Evolutionary conservation across 23 red algal genomes (phyloP).

Genomic region (Chondrus crispus): DNA sequence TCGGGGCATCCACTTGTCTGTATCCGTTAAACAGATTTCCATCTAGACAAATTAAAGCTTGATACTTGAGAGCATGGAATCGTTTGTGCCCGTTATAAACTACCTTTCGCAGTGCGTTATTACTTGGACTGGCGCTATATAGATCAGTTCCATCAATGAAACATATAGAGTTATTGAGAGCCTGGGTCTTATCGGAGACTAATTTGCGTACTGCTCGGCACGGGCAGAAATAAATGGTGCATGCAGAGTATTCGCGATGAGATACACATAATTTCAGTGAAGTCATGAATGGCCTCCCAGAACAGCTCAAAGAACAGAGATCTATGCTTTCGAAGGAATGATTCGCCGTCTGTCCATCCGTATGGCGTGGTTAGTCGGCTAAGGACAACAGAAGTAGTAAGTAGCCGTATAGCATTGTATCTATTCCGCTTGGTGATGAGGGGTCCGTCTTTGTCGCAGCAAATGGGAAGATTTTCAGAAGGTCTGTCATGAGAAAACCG

Average conservation of each 20-base stretch:
- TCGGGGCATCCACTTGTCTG: background rate
- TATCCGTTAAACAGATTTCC: background rate
- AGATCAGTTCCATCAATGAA: background rate
- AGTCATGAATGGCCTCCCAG: background rate
- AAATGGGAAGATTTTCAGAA: background rate
- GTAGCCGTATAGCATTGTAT: background rate
- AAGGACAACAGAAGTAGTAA: background rate
- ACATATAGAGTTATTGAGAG: background rate
- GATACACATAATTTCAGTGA: background rate
- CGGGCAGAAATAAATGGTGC: background rate
- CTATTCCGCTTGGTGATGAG: background rate
- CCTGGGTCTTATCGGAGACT: background rate
- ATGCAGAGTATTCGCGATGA: background rate
- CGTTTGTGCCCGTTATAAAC: background rate
- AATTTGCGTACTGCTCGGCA: background rate
- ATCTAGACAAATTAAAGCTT: background rate
- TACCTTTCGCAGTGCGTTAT: background rate
- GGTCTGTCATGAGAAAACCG: background rate
- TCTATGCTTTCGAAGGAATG: background rate
- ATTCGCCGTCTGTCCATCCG: background rate
- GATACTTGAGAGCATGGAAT: background rate
- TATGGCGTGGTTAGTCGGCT: background rate
- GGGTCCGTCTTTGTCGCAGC: too few species aligned
- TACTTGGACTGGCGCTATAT: background rate
- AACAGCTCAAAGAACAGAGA: background rate